Conservation (phyloP, 2,329 filamentous ascomycete species). For the Fusarium sarcochroum region DNA sequence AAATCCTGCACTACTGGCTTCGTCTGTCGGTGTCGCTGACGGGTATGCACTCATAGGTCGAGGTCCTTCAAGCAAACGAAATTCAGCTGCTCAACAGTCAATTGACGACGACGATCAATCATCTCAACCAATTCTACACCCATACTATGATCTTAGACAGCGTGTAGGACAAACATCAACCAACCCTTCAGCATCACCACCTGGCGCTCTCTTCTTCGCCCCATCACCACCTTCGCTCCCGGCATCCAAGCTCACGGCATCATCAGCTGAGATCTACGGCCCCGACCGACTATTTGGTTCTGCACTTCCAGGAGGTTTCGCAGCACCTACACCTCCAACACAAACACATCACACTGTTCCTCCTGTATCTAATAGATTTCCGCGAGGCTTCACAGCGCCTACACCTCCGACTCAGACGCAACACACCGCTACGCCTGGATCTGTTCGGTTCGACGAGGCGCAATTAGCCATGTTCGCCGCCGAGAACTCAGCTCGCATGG, state of each 20-base stretch:
- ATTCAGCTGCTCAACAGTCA: conserved; percentile 37
- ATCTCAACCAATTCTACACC: conserved; percentile 45
- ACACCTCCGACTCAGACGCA: conserved; percentile 20
- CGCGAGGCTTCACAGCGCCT: conserved; percentile 20
- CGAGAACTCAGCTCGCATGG: conserved; percentile 52
- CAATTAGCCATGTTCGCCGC: conserved; percentile 58
- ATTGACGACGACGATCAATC: conserved; percentile 44
- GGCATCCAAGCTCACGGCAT: conserved; percentile 44
- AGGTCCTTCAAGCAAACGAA: conserved; percentile 44
- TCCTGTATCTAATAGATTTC: conserved; percentile 1
- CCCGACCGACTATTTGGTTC: conserved; percentile 58
- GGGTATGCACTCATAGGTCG: conserved; percentile 38
- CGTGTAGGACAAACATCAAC: conserved; percentile 39
- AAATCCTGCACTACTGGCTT: conserved; percentile 27
- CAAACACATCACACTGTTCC: conserved; percentile 32
- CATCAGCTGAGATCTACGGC: conserved; percentile 60
- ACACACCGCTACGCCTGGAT: conserved; percentile 17
- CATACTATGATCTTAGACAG: conserved; percentile 47
- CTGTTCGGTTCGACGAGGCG: conserved; percentile 57
- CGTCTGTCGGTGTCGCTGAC: conserved; percentile 40
- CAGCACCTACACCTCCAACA: conserved; percentile 38
- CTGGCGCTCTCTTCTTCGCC: conserved; percentile 52
- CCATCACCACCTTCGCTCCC: conserved; percentile 58
- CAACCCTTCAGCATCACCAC: conserved; percentile 51
- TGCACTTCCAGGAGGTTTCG: conserved; percentile 43